A percentile compares a stretch with the other conserved stretches of the same genome.
Conservation (phyloP, 495 filamentous ascomycete species). For the Haplographium delicatum region DNA sequence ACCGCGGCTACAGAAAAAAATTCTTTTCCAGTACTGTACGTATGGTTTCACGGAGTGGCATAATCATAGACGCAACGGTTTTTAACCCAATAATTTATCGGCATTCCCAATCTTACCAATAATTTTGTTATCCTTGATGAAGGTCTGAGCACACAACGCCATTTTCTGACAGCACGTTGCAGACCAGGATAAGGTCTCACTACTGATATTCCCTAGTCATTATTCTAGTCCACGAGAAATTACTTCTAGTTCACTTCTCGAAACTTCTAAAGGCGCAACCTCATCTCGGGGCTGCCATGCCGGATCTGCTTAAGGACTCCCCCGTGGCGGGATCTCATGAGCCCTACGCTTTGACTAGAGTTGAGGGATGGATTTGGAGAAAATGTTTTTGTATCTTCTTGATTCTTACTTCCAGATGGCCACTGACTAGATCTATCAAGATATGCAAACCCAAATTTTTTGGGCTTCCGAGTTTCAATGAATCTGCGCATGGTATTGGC, state of each 20-base stretch:
- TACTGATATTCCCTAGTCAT: background rate
- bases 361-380: background rate
- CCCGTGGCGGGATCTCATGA: conserved; percentile 6
- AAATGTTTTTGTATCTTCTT: background rate
- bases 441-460: no score
- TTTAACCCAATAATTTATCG: background rate
- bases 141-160: background rate
- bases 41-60: background rate
- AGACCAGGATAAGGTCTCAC: conserved; percentile 10
- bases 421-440: no score
- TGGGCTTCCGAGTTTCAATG: no score
- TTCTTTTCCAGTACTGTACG: background rate
- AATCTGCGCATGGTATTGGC: no score
- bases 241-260: conserved; percentile 2
- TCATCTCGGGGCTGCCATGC: conserved; percentile 4
- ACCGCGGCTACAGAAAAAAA: background rate
- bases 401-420: no score
- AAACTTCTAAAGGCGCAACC: conserved; percentile 1
- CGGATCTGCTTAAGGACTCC: conserved; percentile 3
- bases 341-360: conserved; percentile 6
- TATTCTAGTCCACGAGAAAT: conserved; percentile 5
- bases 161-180: conserved; percentile 4
- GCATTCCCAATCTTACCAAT: background rate
- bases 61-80: background rate
- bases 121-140: background rate